phyloP scores from a whole-genome alignment of 1,139 yeast species.

The Nadsonia starkeyi-henricii region DNA sequence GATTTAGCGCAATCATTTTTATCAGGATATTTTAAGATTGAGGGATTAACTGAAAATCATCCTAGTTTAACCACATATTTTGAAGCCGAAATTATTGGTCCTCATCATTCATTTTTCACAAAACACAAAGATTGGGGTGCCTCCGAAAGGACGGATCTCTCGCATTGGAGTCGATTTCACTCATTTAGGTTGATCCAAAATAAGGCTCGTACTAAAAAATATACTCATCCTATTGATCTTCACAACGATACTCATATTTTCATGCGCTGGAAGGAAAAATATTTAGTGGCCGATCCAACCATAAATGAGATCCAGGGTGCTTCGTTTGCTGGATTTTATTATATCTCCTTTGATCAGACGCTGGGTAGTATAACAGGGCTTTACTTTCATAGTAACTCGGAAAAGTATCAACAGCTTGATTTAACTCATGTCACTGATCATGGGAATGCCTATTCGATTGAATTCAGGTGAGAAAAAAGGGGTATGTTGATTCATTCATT shows the following conservation, averaged over 20 bases:
- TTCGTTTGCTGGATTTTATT: slow-evolving; percentile 85
- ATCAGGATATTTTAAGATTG: slow-evolving; percentile 68
- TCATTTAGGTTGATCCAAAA: slow-evolving; percentile 34
- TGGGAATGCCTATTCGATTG: not conserved
- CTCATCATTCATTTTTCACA: slow-evolving; percentile 36
- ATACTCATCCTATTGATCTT: slow-evolving; percentile 19
- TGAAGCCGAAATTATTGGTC: slow-evolving; percentile 73
- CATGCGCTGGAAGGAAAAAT: slow-evolving; percentile 93
- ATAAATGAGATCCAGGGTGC: slow-evolving; percentile 52
- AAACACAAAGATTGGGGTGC: slow-evolving; percentile 45
- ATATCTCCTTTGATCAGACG: slow-evolving; percentile 65
- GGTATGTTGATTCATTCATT: no score
- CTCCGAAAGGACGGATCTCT: slow-evolving; percentile 52
- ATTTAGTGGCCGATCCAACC: slow-evolving; percentile 66
- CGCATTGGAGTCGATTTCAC: slow-evolving; percentile 76
- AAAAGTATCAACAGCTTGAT: slow-evolving; percentile 58
- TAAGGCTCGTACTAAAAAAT: slow-evolving; percentile 18
- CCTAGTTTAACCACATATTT: slow-evolving; percentile 78
- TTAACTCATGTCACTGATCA: slow-evolving; percentile 28
- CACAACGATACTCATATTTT: slow-evolving; percentile 40
- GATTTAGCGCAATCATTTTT: slow-evolving; percentile 48
- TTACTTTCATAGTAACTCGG: slow-evolving; percentile 67
- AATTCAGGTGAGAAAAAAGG: not conserved
- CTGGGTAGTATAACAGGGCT: slow-evolving; percentile 66
- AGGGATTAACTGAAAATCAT: slow-evolving; percentile 62